These are phyloP conservation scores for Chrysanthemum makinoi DNA, from an alignment of 129 eudicot genomes.

Conservation along the genomic window DNA sequence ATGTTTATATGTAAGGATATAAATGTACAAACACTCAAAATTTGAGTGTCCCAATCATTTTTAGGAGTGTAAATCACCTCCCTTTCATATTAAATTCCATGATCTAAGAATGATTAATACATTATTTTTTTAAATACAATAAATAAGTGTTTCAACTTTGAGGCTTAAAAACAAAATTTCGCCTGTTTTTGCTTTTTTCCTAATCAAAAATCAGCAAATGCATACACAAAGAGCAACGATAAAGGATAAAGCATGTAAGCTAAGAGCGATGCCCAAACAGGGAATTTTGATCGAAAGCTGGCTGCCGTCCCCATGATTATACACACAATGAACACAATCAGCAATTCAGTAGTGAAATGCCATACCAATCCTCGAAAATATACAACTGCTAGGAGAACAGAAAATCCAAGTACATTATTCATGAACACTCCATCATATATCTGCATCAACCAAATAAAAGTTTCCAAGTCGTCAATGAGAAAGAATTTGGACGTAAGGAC, in stretches of 20 bases:
- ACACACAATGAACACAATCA: constrained; percentile 50
- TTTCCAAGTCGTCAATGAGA: not conserved
- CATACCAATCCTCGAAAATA: constrained; percentile 65
- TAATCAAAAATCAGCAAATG: constrained; percentile 35
- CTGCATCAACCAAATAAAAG: constrained; percentile 40
- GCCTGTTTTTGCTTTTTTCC: not conserved
- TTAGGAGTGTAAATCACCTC: too few relatives aligned
- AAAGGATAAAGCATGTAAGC: constrained; percentile 64
- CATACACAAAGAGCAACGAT: constrained; percentile 67
- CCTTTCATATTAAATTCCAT: too few relatives aligned
- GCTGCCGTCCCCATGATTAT: constrained; percentile 47
- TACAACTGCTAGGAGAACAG: constrained; percentile 63
- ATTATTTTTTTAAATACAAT: not conserved
- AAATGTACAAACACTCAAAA: too few relatives aligned
- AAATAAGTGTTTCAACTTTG: constrained; percentile 13
- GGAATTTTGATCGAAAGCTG: constrained; percentile 56
- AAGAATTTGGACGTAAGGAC: not conserved
- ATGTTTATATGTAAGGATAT: too few relatives aligned
- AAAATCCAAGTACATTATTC: constrained; percentile 79
- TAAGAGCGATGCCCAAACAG: constrained; percentile 55
- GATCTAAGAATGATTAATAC: too few relatives aligned
- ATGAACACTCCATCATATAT: constrained; percentile 70
- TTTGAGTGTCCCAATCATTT: too few relatives aligned
- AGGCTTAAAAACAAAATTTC: not conserved
- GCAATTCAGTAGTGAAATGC: constrained; percentile 67